phyloP scores from a whole-genome alignment of 2,329 filamentous ascomycete genomes.

The Phoma sp. region DNA sequence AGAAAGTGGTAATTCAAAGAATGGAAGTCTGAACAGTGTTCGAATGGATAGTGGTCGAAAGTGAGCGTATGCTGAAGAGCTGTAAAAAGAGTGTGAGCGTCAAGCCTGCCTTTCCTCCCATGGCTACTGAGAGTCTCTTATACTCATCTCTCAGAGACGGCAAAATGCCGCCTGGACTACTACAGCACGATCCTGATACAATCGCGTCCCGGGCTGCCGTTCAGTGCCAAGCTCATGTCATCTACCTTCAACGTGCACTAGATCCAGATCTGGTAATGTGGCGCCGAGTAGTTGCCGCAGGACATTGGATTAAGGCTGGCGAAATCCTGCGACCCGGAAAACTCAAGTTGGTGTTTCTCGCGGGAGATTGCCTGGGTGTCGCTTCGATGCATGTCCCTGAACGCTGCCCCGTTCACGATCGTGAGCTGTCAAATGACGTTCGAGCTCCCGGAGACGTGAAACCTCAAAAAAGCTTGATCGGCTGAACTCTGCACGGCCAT shows the following conservation, averaged over 20 bases:
- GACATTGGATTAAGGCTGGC: constrained; percentile 24
- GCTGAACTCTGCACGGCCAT: constrained; percentile 13
- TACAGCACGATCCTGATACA: constrained; percentile 22
- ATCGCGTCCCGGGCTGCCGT: constrained; percentile 24
- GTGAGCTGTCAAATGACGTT: constrained; percentile 25
- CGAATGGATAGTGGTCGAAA: constrained; percentile 37
- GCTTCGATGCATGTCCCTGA: constrained; percentile 29
- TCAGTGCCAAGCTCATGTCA: constrained; percentile 33
- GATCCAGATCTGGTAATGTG: constrained; percentile 14
- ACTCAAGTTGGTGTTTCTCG: constrained; percentile 21
- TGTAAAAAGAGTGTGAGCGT: constrained; percentile 40
- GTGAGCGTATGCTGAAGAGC: constrained; percentile 37
- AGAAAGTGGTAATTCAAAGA: constrained; percentile 28
- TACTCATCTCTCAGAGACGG: constrained; percentile 27
- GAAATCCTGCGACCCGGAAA: constrained; percentile 29
- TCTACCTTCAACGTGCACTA: constrained; percentile 34
- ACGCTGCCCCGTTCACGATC: constrained; percentile 14
- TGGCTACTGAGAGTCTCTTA: constrained; percentile 28
- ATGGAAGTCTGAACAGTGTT: constrained; percentile 27
- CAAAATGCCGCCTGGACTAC: constrained; percentile 21
- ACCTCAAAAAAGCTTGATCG: constrained; percentile 22
- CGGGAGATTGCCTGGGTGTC: constrained; percentile 27
- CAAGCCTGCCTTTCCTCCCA: constrained; percentile 35
- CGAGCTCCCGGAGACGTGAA: constrained; percentile 26
- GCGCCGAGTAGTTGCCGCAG: constrained; percentile 30